Conservation (phyloP, 176 grass and related monocot genomes). For the Phragmites australis region DNA sequence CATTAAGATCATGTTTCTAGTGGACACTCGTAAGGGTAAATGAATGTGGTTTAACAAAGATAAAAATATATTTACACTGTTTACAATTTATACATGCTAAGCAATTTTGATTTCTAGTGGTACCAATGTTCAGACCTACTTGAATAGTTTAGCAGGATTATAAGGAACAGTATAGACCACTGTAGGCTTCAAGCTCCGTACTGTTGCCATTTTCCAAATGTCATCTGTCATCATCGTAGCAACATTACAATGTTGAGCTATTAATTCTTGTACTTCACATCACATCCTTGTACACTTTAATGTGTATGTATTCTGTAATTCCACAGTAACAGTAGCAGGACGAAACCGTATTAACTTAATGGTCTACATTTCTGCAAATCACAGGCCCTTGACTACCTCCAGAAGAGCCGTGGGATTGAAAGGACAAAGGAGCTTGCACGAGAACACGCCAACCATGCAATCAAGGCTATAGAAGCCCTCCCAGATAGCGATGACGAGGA, state of each 20-base stretch:
- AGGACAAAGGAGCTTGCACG: slow-evolving; percentile 66
- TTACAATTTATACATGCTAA: neutral
- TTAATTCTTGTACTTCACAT: neutral
- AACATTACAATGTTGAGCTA: slow-evolving; percentile 3
- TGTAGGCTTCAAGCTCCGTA: neutral
- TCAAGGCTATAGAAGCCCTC: slow-evolving; percentile 75
- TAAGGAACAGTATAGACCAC: neutral
- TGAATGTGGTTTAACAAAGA: neutral
- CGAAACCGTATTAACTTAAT: slow-evolving; percentile 2
- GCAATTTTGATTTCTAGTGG: neutral
- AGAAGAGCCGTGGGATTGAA: slow-evolving; percentile 79
- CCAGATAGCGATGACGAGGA: slow-evolving; percentile 82
- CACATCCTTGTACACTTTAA: neutral
- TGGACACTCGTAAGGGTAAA: neutral
- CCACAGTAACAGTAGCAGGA: neutral
- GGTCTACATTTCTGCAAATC: slow-evolving; percentile 19
- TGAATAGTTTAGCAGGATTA: neutral
- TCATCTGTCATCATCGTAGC: neutral
- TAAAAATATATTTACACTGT: neutral
- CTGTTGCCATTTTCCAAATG: neutral
- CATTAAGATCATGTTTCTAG: neutral
- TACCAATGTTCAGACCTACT: neutral
- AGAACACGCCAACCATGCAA: slow-evolving; percentile 55
- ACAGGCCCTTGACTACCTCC: slow-evolving; percentile 68
- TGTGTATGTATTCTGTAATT: neutral